Percentiles rank a stretch among this genome's conserved stretches.
Evolutionary conservation across 2,329 filamentous ascomycete species (phyloP).

Genomic region (Pseudocercospora vitis): DNA sequence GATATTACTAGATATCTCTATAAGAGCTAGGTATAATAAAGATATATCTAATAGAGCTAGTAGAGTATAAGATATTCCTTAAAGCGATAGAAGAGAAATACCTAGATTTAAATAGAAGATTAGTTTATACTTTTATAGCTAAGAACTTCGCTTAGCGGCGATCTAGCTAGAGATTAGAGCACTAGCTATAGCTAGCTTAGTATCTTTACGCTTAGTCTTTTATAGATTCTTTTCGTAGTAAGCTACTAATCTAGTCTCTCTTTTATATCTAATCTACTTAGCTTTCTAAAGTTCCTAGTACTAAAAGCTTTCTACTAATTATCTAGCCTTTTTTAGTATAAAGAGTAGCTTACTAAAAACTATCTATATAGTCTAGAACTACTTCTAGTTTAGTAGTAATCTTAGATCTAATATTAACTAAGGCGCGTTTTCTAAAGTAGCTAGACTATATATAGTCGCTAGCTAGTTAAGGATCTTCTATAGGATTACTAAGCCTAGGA

Average conservation of each 20-base stretch:
- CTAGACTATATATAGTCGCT: not conserved
- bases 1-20: not conserved
- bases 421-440: not conserved
- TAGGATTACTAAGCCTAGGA: not conserved
- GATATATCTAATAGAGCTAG: not conserved
- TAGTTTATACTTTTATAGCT: not conserved
- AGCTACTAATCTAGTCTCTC: not conserved
- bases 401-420: not conserved
- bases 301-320: not conserved
- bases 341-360: not conserved
- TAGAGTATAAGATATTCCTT: too few species aligned
- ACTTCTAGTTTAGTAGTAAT: not conserved
- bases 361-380: not conserved
- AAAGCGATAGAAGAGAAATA: not conserved
- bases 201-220: not conserved
- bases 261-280: not conserved
- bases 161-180: not conserved
- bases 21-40: not conserved
- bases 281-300: not conserved
- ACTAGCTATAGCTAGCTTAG: not conserved
- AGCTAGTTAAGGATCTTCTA: not conserved
- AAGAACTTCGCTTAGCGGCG: not conserved
- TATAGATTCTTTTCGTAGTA: not conserved
- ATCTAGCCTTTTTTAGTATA: not conserved
- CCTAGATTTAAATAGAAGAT: not conserved